These are phyloP conservation scores for Lyophyllum decastes DNA, from an alignment of 768 basidiomycete genomes.

Conservation along the genomic window DNA sequence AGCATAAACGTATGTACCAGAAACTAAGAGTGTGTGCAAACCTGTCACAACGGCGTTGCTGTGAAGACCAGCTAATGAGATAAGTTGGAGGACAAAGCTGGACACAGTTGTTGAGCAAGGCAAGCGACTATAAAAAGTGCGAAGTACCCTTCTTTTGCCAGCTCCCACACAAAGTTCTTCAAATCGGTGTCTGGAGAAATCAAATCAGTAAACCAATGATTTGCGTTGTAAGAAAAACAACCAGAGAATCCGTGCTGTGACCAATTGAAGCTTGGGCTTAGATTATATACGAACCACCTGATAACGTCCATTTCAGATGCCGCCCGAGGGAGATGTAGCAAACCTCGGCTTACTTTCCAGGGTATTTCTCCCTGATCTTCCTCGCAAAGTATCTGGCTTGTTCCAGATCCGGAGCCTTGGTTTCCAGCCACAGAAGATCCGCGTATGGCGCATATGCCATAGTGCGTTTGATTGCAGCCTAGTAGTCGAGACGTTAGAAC, in stretches of 20 bases:
- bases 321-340: not conserved
- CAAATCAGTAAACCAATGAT: slow-evolving; percentile 2
- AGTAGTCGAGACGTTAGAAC: not conserved
- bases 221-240: slow-evolving; percentile 22
- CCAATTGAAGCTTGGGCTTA: slow-evolving; percentile 96
- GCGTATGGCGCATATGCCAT: slow-evolving; percentile 83
- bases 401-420: slow-evolving; percentile 81
- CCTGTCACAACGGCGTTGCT: slow-evolving; percentile 79
- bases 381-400: slow-evolving; percentile 80
- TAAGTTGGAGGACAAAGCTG: slow-evolving; percentile 85
- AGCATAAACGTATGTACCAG: not conserved
- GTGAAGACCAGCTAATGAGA: slow-evolving; percentile 90
- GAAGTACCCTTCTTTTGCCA: slow-evolving; percentile 81
- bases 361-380: slow-evolving; percentile 69
- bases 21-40: slow-evolving; percentile 29
- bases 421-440: slow-evolving; percentile 93
- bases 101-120: slow-evolving; percentile 7
- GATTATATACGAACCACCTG: slow-evolving; percentile 89
- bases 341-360: slow-evolving; percentile 59
- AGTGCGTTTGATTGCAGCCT: slow-evolving; percentile 81
- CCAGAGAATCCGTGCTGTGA: slow-evolving; percentile 76
- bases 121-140: not conserved
- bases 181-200: slow-evolving; percentile 59
- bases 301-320: not conserved
- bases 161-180: slow-evolving; percentile 87